Evolutionary conservation across 2,329 filamentous ascomycete species (phyloP).

Genomic region (Cucurbitaria berberidis): DNA sequence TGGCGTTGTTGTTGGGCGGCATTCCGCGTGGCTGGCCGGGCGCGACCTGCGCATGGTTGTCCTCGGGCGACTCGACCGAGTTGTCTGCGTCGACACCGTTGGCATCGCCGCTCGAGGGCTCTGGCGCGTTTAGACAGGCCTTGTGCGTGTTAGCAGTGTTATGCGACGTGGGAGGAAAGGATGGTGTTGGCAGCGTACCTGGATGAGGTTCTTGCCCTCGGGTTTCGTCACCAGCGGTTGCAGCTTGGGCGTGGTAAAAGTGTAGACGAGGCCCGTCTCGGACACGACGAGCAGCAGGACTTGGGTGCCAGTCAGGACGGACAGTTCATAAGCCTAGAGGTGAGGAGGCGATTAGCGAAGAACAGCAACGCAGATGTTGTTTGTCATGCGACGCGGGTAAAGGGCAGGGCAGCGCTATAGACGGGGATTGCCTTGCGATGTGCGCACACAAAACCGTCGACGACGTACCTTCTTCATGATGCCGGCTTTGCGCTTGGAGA

Average conservation of each 20-base stretch:
- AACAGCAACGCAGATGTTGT: slow-evolving; percentile 21
- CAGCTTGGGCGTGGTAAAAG: slow-evolving; percentile 97
- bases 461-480: slow-evolving; percentile 98
- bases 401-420: slow-evolving; percentile 20
- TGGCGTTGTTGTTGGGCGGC: slow-evolving; percentile 67
- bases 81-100: slow-evolving; percentile 60
- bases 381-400: slow-evolving; percentile 40
- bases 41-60: slow-evolving; percentile 79
- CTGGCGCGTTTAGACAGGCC: slow-evolving; percentile 96
- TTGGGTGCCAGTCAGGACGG: slow-evolving; percentile 96
- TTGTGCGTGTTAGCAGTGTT: slow-evolving; percentile 59
- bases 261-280: slow-evolving; percentile 96
- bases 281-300: slow-evolving; percentile 95
- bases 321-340: slow-evolving; percentile 90
- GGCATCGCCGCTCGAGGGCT: slow-evolving; percentile 80
- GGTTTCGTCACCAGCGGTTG: slow-evolving; percentile 98
- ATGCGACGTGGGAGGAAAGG: slow-evolving; percentile 12
- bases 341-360: slow-evolving; percentile 29
- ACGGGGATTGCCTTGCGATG: slow-evolving; percentile 27
- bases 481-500: slow-evolving; percentile 98
- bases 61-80: slow-evolving; percentile 85
- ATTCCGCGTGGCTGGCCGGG: slow-evolving; percentile 71
- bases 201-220: slow-evolving; percentile 98
- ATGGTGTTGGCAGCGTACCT: slow-evolving; percentile 67
- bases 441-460: slow-evolving; percentile 14